Conservation (phyloP, 2,329 filamentous ascomycete genomes). For the Nemania sp. region DNA sequence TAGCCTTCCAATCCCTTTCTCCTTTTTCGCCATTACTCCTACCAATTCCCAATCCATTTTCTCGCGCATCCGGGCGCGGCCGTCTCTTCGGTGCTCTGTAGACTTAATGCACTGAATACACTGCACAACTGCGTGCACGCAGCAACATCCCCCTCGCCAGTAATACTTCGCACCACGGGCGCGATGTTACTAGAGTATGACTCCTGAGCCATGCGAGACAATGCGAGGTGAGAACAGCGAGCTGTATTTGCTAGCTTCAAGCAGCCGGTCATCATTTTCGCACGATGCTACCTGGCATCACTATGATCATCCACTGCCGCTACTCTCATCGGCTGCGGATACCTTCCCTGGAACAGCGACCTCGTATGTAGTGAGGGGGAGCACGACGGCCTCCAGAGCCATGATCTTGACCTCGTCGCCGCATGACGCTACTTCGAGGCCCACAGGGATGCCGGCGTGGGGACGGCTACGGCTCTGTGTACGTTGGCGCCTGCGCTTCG, state of each 20-base stretch:
- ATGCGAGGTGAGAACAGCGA: not conserved
- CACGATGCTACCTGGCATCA: not conserved
- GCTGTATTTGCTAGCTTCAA: not conserved
- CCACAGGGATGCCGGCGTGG: slow-evolving; percentile 25
- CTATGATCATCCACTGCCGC: not conserved
- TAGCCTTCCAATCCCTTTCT: not conserved
- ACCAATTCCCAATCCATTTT: not conserved
- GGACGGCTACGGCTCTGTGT: slow-evolving; percentile 44
- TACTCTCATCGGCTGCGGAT: not conserved
- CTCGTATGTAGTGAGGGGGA: slow-evolving; percentile 6
- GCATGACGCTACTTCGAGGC: slow-evolving; percentile 4
- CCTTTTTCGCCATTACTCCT: not conserved
- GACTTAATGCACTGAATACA: not conserved
- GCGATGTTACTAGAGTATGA: not conserved
- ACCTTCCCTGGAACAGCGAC: no score
- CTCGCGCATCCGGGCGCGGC: not conserved
- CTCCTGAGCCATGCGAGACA: not conserved
- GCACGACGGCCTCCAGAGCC: slow-evolving; percentile 11
- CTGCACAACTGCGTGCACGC: not conserved
- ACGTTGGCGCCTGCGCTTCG: slow-evolving; percentile 42
- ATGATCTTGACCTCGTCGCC: slow-evolving; percentile 3
- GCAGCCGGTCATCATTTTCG: not conserved
- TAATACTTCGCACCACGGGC: not conserved
- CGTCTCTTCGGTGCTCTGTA: not conserved
- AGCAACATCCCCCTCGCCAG: not conserved